Percentiles rank a stretch among this genome's conserved stretches.
phyloP scores from a whole-genome alignment of 257 asterid genomes.

The Solanum medicagineum region DNA sequence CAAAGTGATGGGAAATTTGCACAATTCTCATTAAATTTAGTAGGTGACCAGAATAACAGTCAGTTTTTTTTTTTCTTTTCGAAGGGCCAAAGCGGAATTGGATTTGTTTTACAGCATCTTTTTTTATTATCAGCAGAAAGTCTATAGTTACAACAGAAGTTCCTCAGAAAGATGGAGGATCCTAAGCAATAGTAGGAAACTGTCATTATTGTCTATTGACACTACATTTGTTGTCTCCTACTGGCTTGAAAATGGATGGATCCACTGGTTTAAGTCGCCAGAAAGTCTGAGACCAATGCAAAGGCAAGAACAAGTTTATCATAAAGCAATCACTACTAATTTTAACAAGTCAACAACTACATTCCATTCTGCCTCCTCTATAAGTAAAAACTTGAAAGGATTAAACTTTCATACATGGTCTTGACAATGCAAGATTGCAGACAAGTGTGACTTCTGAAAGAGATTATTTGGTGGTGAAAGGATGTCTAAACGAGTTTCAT shows the following conservation, averaged over 20 bases:
- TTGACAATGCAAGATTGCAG: background rate
- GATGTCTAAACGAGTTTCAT: background rate
- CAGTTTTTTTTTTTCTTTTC: background rate
- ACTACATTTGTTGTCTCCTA: background rate
- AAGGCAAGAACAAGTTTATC: background rate
- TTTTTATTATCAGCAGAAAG: background rate
- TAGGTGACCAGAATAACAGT: background rate
- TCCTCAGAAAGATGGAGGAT: background rate
- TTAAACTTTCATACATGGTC: background rate
- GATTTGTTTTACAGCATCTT: background rate
- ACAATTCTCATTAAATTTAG: background rate
- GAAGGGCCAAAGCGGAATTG: background rate
- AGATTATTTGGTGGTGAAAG: background rate
- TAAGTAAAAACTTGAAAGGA: background rate
- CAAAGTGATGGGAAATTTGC: background rate
- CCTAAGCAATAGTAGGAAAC: background rate
- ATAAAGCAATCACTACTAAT: background rate
- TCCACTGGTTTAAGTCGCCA: background rate
- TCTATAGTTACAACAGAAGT: background rate
- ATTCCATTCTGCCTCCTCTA: background rate
- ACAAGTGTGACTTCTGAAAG: background rate
- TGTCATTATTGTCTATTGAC: background rate
- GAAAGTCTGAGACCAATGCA: background rate
- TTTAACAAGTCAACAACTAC: background rate
- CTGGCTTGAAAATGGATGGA: background rate